Conservation (phyloP, 257 asterid genomes). For the Capsicum baccatum region DNA sequence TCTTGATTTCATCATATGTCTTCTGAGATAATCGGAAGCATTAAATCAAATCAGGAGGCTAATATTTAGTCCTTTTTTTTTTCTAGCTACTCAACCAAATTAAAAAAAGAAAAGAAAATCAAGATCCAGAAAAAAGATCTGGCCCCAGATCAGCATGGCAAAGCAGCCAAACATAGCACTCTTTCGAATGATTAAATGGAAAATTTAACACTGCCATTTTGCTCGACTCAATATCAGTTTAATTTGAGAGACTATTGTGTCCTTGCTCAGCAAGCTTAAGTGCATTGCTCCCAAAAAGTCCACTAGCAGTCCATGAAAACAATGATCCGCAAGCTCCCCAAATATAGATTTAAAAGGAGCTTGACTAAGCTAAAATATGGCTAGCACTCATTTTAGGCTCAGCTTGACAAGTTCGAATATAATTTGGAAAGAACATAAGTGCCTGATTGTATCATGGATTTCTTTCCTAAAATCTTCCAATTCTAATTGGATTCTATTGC, state of each 20-base stretch:
- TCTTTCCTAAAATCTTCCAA: constrained; percentile 18
- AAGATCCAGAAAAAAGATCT: not conserved
- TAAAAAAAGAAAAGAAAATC: not conserved
- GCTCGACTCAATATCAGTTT: constrained; percentile 1
- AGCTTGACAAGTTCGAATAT: constrained; percentile 5
- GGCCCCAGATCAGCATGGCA: not conserved
- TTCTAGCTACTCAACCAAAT: not conserved
- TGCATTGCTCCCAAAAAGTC: not conserved
- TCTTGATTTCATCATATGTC: constrained; percentile 11
- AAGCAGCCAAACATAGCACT: constrained; percentile 1
- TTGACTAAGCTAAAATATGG: not conserved
- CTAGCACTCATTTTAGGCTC: constrained; percentile 25
- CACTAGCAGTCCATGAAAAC: not conserved
- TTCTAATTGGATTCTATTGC: not conserved
- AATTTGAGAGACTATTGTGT: not conserved
- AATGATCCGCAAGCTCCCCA: not conserved
- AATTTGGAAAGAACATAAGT: constrained; percentile 17
- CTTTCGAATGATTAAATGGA: not conserved
- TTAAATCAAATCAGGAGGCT: not conserved
- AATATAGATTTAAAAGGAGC: not conserved
- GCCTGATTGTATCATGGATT: not conserved
- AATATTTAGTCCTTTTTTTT: not conserved
- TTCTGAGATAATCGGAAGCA: not conserved
- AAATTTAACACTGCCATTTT: not conserved
- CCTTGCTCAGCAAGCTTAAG: not conserved